Evolutionary conservation across 2,329 filamentous ascomycete genomes (phyloP).

Genomic region (Coniochaeta prunicola): DNA sequence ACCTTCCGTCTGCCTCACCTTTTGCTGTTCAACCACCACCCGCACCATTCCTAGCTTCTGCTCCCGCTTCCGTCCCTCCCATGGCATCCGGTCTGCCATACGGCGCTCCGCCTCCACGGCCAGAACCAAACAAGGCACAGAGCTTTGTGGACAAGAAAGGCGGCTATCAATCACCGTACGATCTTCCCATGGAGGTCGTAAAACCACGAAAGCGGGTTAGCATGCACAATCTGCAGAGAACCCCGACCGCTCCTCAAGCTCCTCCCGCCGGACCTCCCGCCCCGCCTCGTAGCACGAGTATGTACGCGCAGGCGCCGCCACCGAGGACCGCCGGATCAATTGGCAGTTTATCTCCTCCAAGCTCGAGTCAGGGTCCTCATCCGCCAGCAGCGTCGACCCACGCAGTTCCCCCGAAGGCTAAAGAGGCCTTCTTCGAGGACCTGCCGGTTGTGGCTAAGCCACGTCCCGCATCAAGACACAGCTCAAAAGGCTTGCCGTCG

Average conservation of each 20-base stretch:
- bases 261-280: constrained; percentile 34
- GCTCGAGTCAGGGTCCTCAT: constrained; percentile 28
- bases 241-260: constrained; percentile 32
- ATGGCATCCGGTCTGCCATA: constrained; percentile 24
- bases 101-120: constrained; percentile 28
- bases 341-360: constrained; percentile 24
- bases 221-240: constrained; percentile 45
- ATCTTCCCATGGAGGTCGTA: constrained; percentile 83
- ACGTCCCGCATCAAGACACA: constrained; percentile 52
- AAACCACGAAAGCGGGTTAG: constrained; percentile 61
- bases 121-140: constrained; percentile 53
- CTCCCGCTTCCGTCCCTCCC: constrained; percentile 18
- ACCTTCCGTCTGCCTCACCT: constrained; percentile 13
- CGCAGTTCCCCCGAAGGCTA: constrained; percentile 25
- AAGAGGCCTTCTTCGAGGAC: constrained; percentile 69
- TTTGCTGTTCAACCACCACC: constrained; percentile 15
- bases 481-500: constrained; percentile 31
- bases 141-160: constrained; percentile 93
- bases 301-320: constrained; percentile 10
- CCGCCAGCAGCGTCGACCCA: constrained; percentile 5
- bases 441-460: constrained; percentile 57
- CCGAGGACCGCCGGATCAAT: constrained; percentile 13
- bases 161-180: constrained; percentile 90
- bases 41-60: constrained; percentile 16
- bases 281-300: constrained; percentile 42